Evolutionary conservation across 495 filamentous ascomycete species (phyloP), one percentile per base, ranked within the genome.

Genomic region (Friedmanniomyces endolithicus): DNA sequence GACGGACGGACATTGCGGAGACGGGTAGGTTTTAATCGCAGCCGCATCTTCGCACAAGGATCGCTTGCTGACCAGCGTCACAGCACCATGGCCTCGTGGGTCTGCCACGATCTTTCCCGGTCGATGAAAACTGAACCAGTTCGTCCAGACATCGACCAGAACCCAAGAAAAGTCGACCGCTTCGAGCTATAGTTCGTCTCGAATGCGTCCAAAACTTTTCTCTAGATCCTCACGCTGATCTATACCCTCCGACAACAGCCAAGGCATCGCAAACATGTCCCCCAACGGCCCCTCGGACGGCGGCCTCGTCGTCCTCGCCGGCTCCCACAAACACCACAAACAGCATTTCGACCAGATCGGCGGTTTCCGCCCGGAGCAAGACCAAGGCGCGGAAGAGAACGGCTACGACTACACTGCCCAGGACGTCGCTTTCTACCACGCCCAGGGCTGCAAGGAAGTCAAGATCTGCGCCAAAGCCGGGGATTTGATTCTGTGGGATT

Each of bases 251-350:
- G 27, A 9, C 9, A 31, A 4, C 27, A 31, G 27, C 35, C 74
- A 76, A 54, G 74, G 72, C n/a, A 62, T 76, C 14, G 65, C 75
- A 0, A 76, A 75, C 58, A 64, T 74, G 0, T 53, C 63, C 11
- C 72, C 72, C 24, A 66, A 64, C 52, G 74, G 72, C 0, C 68
- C 71, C 17, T 59, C 71, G 6, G 74, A 76, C 35, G 71, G 71
- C 19, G 71, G 70, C 14, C 54, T 74, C 0, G 64, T 72, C 53
- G 53, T 72, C 6, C 70, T 74, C 65, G 67, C 70, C 40, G 71
- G 71, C 2, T 70, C 68, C 0, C 56, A 67, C 7, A 69, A 67
- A 20, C 63, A 71, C 0, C 69, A 69, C 37, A 50, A 68, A 41
- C 61, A 71, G 40, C 71, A 68, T 59, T 73, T 73, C 58, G 29